Base-by-base conservation (phyloP, 306 rosid genomes). In the Fragaria vesca region DNA sequence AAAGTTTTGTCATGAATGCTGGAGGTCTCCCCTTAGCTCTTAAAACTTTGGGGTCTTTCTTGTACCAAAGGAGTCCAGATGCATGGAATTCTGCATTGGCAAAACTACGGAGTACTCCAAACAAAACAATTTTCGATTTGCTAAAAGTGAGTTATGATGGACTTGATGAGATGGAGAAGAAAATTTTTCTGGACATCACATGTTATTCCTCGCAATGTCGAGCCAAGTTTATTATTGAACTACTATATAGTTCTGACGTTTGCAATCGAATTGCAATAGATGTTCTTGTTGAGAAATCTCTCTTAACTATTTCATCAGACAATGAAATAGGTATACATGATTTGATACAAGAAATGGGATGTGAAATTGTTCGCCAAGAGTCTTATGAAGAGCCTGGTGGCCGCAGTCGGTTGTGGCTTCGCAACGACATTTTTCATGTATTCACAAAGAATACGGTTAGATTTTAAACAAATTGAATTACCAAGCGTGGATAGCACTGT, bases 261-360 rank as follows among this genome's bases (percentile, higher is more conserved):
- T 17, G 20, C 72, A 43, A 82, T 26, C n/a, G 5, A 12, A 76
- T 66, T 70, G 79, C 78, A 51, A 43, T 82, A 38, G 81, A 57
- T 0, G 65, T 76, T 69, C 85, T 89, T 69, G 55, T 67, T 47
- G 84, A 84, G 47, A 84, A 76, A 54, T 89, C 86, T 54, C 85
- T 89, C 40, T 18, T 86, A 26, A 61, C 67, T 12, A 61, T 58
- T 24, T 58, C 67, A 61, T 12, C n/a, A 20, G 68, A 8, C 0
- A 17, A 24, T 1, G 1, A 16, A 0, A 6, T 77, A 3, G 58
- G 6, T 9, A 72, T 88, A 82, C 89, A 88, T 78, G 77, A 81
- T 72, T 68, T 83, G 80, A 69, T 88, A 26, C 78, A 46, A 42
- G 55, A 83, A 9, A 73, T 85, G 84, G 90, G 83, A 16, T 66